Evolutionary conservation across 148 eudicot species (phyloP), one percentile per base, ranked within the genome.

Genomic region (Nyssa sinensis): DNA sequence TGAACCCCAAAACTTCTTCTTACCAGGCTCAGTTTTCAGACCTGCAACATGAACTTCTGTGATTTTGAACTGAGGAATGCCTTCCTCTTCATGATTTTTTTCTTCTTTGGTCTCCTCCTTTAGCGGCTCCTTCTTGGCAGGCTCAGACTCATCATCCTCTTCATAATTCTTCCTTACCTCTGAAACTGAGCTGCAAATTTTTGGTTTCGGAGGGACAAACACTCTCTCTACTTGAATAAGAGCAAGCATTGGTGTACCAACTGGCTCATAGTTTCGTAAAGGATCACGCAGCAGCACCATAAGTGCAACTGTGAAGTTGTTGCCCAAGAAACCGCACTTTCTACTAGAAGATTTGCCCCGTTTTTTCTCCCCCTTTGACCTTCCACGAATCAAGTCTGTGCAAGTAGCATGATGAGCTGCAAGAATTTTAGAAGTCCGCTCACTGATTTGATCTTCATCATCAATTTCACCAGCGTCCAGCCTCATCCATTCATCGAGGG

Each of bases 231-330:
- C 96, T 79, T 91, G 94, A 72, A 93, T 81, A 21, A 96, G 87
- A 78, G 90, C 85, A 61, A 96, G 90, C 99, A 93, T 93, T 57
- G 98, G 97, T 65, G 89, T 79, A 64, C 99, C 97, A 70, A 96
- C 99, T n/a, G 97, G 88, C 73, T 93, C 99, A 80, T 85, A 93
- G 79, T 93, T 85, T 59, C 99, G 70, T 55, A 87, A 70, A 23
- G 99, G 99, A 66, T 96, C 98, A 70, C 97, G 90, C 61, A 96
- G 91, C 75, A 93, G 99, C 53, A 91, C 86, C 88, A 86, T 84
- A 34, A 88, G 49, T 37, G 89, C 93, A 58, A 93, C 85, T 11
- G 94, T 89, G 64, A 93, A 91, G 62, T 82, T 81, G 72, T 88
- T 86, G 28, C 91, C 94, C 83, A 89, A 72, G 78, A 91, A 66